phyloP scores from a whole-genome alignment of 306 rosid species.

The Astragalus glycyphyllos region DNA sequence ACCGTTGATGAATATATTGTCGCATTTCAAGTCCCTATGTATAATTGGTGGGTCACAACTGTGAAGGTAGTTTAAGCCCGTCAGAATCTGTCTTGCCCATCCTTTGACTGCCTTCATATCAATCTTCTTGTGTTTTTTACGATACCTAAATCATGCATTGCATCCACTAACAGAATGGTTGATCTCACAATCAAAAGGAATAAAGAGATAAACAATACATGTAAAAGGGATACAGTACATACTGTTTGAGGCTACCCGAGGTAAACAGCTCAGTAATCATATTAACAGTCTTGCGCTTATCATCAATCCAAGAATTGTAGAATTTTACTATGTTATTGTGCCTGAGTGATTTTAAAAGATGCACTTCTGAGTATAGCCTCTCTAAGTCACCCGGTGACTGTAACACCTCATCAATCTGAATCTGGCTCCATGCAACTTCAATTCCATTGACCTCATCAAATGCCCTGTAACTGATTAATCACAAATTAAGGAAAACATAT shows the following conservation, averaged over 20 bases:
- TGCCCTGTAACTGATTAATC: slow-evolving; percentile 70
- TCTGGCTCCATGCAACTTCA: slow-evolving; percentile 93
- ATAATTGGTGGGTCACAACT: slow-evolving; percentile 54
- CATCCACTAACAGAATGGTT: slow-evolving; percentile 44
- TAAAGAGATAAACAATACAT: slow-evolving; percentile 9
- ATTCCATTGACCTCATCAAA: slow-evolving; percentile 85
- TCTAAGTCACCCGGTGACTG: slow-evolving; percentile 80
- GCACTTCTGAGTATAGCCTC: slow-evolving; percentile 80
- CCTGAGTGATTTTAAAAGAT: slow-evolving; percentile 67
- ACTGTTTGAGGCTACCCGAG: slow-evolving; percentile 87
- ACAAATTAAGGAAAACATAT: slow-evolving; percentile 37
- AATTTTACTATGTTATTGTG: slow-evolving; percentile 75
- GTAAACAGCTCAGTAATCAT: slow-evolving; percentile 90
- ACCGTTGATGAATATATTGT: slow-evolving; percentile 60
- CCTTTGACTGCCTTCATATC: slow-evolving; percentile 58
- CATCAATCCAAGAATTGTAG: slow-evolving; percentile 86
- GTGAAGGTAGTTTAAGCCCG: slow-evolving; percentile 56
- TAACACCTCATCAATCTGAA: slow-evolving; percentile 68
- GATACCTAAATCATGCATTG: slow-evolving; percentile 52
- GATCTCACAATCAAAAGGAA: slow-evolving; percentile 34
- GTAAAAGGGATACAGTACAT: slow-evolving; percentile 46
- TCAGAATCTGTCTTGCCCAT: slow-evolving; percentile 59
- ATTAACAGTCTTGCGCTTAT: slow-evolving; percentile 73
- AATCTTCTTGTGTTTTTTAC: slow-evolving; percentile 54
- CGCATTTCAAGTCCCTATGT: slow-evolving; percentile 62